These are phyloP conservation scores for Alternaria angustiovoidea DNA, from an alignment of 2,329 filamentous ascomycete genomes.

Conservation along the genomic window DNA sequence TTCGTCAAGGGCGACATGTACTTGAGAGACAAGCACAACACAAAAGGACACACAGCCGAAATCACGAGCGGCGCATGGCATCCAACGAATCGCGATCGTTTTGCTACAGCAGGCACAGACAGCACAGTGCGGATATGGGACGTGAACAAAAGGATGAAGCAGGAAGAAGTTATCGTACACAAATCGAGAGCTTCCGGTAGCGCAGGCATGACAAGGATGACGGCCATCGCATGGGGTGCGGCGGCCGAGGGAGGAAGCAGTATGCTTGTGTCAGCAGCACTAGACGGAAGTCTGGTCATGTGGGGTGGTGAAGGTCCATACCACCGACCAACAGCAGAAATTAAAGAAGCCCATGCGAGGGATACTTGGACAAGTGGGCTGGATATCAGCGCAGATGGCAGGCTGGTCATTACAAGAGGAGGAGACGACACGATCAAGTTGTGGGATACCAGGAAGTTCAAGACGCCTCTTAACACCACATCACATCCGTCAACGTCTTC, in stretches of 20 bases:
- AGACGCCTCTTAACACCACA: constrained; percentile 81
- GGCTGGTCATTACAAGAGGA: constrained; percentile 88
- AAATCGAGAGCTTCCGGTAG: constrained; percentile 90
- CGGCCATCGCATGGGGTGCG: constrained; percentile 85
- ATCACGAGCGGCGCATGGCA: constrained; percentile 91
- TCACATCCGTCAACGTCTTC: constrained; percentile 82
- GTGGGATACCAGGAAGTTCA: constrained; percentile 98
- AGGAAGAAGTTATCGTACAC: constrained; percentile 94
- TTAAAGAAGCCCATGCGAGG: constrained; percentile 80
- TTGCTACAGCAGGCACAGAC: constrained; percentile 91
- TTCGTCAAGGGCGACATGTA: constrained; percentile 99
- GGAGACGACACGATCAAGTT: constrained; percentile 93
- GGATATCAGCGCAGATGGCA: constrained; percentile 88
- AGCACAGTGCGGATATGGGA: constrained; percentile 98
- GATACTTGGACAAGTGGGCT: constrained; percentile 92
- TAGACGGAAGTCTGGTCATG: constrained; percentile 91
- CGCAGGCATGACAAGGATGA: constrained; percentile 92
- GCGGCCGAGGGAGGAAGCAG: constrained; percentile 79
- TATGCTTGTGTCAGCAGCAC: constrained; percentile 79
- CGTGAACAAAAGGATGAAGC: constrained; percentile 85
- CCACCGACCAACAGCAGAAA: constrained; percentile 80
- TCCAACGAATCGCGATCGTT: constrained; percentile 82
- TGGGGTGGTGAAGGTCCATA: constrained; percentile 91
- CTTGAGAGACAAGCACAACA: constrained; percentile 94
- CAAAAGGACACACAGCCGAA: constrained; percentile 94